Base-by-base conservation (phyloP, 2,329 filamentous ascomycete genomes). In the Metarhizium guizhouense region DNA sequence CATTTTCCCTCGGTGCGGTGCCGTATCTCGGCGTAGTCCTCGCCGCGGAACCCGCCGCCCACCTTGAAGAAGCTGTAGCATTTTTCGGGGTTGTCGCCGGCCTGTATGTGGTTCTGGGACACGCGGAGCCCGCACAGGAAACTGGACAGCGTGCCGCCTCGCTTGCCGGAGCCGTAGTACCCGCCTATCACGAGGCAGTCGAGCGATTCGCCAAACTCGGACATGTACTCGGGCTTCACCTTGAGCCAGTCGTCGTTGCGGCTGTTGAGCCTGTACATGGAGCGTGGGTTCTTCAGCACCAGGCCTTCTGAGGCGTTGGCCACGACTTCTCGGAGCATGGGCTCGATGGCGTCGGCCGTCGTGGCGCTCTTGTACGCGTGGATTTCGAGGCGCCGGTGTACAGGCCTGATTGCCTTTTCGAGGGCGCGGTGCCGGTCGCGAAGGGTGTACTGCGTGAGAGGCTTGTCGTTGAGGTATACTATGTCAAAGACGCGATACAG, bases 211-310 rank as follows among this genome's bases (percentile, higher is more conserved):
- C 94, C 94, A 68, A 94, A 96, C 59, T 96, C 93, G 2, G 86
- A 86, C 92, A 97, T 96, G 70, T 99, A 99, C 61, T 99, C 94
- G 1, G 94, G 94, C 65, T 99, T 99, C 8, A 99, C 92, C 68
- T 99, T 99, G 73, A 96, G 87, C 94, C 94, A 99, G 70, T 96
- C 90, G 63, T 95, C 89, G 64, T 95, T 94, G 51, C 94, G 87
- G 62, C 90, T 88, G 65, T 95, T 96, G 10, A 97, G 78, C 6
- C 84, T 81, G 68, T 99, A 99, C 65, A 83, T 80, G 0, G 92
- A 95, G 5, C 87, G 80, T 7, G 94, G 94, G 60, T 96, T 97
- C 74, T 99, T 99, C 53, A 97, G 74, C 0, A 99, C 91, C 0
- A 97, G 77, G 2, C 94, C 94, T 69, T 97, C 94, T 0, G 88